Evolutionary conservation across 371 early-diverging fungal genomes (phyloP).

Genomic region (Dinochytrium kinnereticum): DNA sequence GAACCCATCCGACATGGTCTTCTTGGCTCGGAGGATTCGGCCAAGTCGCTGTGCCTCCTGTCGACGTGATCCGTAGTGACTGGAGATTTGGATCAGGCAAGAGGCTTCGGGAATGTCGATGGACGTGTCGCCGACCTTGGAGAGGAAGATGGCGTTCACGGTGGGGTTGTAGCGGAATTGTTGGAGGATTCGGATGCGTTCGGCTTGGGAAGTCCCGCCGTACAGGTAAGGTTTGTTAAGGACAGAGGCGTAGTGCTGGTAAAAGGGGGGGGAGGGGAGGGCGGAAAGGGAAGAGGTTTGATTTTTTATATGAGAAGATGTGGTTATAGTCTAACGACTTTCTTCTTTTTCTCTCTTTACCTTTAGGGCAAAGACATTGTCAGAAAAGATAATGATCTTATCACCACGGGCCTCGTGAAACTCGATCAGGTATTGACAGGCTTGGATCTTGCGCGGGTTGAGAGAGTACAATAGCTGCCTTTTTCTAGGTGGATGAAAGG

Average conservation of each 20-base stretch:
- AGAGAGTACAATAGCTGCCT: conserved; percentile 91
- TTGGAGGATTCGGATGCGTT: conserved; percentile 94
- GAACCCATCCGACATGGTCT: conserved; percentile 71
- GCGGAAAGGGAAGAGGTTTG: background rate
- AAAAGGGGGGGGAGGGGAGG: background rate
- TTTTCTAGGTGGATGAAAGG: conserved; percentile 74
- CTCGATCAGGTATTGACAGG: conserved; percentile 96
- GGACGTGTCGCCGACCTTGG: conserved; percentile 99
- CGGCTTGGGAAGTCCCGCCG: conserved; percentile 95
- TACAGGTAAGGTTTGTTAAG: conserved; percentile 95
- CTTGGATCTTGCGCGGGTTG: conserved; percentile 99
- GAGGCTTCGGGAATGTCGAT: conserved; percentile 99
- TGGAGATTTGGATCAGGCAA: conserved; percentile 97
- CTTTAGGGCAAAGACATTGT: conserved; percentile 97
- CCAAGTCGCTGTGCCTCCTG: conserved; percentile 99
- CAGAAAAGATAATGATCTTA: conserved; percentile 99
- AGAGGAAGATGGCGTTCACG: conserved; percentile 96
- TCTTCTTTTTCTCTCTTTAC: too few species aligned
- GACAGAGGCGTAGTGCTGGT: conserved; percentile 86
- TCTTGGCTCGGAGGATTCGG: conserved; percentile 97
- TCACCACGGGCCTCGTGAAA: conserved; percentile 97
- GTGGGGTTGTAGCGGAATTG: conserved; percentile 96
- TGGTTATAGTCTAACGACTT: too few species aligned
- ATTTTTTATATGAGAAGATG: too few species aligned
- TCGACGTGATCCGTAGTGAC: conserved; percentile 98